These are phyloP conservation scores for Ruellia speciosa DNA, from an alignment of 305 asterid species.

Conservation along the genomic window DNA sequence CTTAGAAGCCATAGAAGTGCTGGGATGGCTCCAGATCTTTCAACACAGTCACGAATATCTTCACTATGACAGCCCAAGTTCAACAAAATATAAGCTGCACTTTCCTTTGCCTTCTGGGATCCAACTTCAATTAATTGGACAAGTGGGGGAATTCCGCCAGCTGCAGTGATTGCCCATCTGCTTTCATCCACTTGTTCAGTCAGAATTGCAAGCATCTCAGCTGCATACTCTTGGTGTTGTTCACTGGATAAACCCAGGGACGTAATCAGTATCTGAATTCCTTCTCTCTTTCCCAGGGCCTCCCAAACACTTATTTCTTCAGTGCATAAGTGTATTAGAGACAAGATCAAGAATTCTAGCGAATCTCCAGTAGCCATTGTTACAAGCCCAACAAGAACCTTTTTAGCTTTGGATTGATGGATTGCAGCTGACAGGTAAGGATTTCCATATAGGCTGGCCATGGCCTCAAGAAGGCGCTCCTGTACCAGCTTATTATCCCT, in stretches of 20 bases:
- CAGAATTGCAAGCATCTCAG: conserved; percentile 64
- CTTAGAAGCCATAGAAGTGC: conserved; percentile 68
- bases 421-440: conserved; percentile 33
- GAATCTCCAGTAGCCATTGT: conserved; percentile 63
- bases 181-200: conserved; percentile 82
- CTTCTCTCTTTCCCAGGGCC: conserved; percentile 83
- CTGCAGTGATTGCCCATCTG: conserved; percentile 96
- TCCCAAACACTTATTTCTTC: conserved; percentile 60
- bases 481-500: conserved; percentile 74
- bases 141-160: conserved; percentile 92
- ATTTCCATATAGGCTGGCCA: conserved; percentile 73
- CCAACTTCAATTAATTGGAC: conserved; percentile 70
- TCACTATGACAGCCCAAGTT: conserved; percentile 75
- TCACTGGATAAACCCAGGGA: conserved; percentile 71
- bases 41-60: conserved; percentile 72
- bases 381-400: conserved; percentile 65
- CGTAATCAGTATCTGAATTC: conserved; percentile 81
- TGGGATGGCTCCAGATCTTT: conserved; percentile 73
- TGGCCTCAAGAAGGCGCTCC: conserved; percentile 78
- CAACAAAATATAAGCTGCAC: conserved; percentile 52
- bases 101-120: conserved; percentile 63
- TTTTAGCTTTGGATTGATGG: conserved; percentile 62
- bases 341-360: conserved; percentile 58
- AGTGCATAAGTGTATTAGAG: conserved; percentile 49
- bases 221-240: conserved; percentile 80